Evolutionary conservation across 2,329 filamentous ascomycete species (phyloP), one percentile per base, ranked within the genome.

Genomic region (Bisporella sp.): DNA sequence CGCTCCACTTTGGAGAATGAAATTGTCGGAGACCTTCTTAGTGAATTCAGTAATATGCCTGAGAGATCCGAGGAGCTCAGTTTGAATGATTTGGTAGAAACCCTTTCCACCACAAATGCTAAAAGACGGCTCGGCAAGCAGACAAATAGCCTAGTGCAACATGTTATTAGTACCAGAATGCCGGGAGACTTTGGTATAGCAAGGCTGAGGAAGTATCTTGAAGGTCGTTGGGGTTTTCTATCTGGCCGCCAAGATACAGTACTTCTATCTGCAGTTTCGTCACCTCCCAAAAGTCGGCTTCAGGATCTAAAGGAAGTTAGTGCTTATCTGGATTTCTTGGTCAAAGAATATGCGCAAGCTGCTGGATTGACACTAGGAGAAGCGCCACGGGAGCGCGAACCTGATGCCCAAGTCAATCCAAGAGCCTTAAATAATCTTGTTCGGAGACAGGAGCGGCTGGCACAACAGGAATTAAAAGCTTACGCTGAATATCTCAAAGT

Each of bases 381-480:
- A 5, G 83, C 86, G 31, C 86, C 82, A 49, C 85, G 77, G 49
- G 86, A 79, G 54, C 80, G 76, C 51, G 80, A 77, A 49, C 87
- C 81, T 57, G 92, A 90, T 66, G 97, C 99, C 92, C 96, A 97
- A 89, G 97, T 99, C 90, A 93, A 99, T 64, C 93, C 93, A 6
- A 93, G 92, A 37, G 93, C 93, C 48, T 85, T 99, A 57, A 93
- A 99, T 68, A 93, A 93, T 11, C 78, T 99, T 48, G 99, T 93
- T 64, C 97, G 97, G 70, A 93, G 97, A 65, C 93, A 99, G 71
- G 84, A 87, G 57, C 87, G 89, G 29, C 78, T 99, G 1, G 97
- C 97, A 83, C 97, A 97, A 78, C 92, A 99, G 68, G 93, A 99
- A 68, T 80, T 99, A 30, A 93, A 99, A 74, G 78, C 96, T 28